Conservation (phyloP, 2,329 filamentous ascomycete species). For the Clarireedia hainanense region DNA sequence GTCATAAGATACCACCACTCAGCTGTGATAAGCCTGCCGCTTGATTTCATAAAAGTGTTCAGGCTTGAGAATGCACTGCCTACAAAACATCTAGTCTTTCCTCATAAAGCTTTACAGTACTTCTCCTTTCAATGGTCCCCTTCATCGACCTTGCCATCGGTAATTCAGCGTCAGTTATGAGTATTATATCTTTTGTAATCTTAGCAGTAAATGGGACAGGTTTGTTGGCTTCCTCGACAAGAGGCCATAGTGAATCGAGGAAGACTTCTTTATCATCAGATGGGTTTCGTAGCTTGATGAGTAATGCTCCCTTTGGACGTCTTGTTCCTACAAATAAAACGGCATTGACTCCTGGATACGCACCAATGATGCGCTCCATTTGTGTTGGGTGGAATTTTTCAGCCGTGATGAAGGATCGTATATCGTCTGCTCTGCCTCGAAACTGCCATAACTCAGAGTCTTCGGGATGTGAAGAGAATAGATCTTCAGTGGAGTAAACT, state of each 20-base stretch:
- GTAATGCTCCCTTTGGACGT: background rate
- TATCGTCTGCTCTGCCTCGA: slow-evolving; percentile 9
- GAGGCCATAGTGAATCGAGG: slow-evolving; percentile 10
- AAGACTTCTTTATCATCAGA: slow-evolving; percentile 3
- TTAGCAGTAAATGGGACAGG: slow-evolving; percentile 14
- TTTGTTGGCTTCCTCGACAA: slow-evolving; percentile 13
- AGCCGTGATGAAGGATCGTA: slow-evolving; percentile 1
- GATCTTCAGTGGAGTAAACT: background rate
- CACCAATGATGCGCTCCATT: background rate
- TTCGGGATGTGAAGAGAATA: slow-evolving; percentile 6
- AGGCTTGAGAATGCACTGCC: background rate
- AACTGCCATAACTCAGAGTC: slow-evolving; percentile 7
- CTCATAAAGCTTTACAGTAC: background rate
- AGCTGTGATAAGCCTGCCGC: background rate
- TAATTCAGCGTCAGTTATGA: slow-evolving; percentile 9
- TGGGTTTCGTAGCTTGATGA: slow-evolving; percentile 10
- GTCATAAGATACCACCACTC: background rate
- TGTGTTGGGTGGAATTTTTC: background rate
- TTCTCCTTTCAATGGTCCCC: slow-evolving; percentile 6
- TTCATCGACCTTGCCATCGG: slow-evolving; percentile 12
- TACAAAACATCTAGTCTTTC: background rate
- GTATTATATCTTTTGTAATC: slow-evolving; percentile 9
- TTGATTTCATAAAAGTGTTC: background rate
- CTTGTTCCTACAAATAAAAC: background rate
- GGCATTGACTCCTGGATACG: background rate